Conservation (phyloP, 495 filamentous ascomycete genomes). For the Hapsidospora chrysogenum region DNA sequence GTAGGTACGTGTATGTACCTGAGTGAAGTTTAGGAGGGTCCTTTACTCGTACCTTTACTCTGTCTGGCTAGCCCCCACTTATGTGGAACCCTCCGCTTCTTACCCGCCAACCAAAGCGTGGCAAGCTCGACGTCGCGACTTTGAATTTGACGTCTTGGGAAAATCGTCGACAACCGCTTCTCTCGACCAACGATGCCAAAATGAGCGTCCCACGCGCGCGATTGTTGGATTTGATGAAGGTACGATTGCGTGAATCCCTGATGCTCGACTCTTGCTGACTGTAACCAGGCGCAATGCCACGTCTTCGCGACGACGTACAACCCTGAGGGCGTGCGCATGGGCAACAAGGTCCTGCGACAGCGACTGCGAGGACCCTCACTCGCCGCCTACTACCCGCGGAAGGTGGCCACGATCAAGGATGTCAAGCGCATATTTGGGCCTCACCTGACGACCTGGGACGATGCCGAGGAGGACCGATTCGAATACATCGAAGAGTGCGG, state of each 20-base stretch:
- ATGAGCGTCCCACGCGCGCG: conserved; percentile 63
- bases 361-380: conserved; percentile 62
- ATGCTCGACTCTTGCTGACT: background rate
- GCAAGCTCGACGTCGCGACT: background rate
- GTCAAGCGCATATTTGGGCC: conserved; percentile 42
- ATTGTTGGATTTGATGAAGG: conserved; percentile 66
- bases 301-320: conserved; percentile 89
- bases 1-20: too few relatives aligned
- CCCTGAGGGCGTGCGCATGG: conserved; percentile 58
- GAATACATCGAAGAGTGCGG: conserved; percentile 53
- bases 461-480: conserved; percentile 60
- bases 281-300: conserved; percentile 59
- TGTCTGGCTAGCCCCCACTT: too few relatives aligned
- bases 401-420: conserved; percentile 49
- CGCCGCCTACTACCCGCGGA: conserved; percentile 72
- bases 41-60: too few relatives aligned
- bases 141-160: conserved; percentile 3
- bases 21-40: too few relatives aligned
- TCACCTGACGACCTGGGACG: conserved; percentile 48
- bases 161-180: too few relatives aligned
- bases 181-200: conserved; percentile 15
- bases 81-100: too few relatives aligned
- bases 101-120: too few relatives aligned
- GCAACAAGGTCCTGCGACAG: conserved; percentile 79
- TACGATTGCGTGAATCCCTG: conserved; percentile 12